phyloP scores from a whole-genome alignment of 2,329 filamentous ascomycete species.

The Passalora sequoiae region DNA sequence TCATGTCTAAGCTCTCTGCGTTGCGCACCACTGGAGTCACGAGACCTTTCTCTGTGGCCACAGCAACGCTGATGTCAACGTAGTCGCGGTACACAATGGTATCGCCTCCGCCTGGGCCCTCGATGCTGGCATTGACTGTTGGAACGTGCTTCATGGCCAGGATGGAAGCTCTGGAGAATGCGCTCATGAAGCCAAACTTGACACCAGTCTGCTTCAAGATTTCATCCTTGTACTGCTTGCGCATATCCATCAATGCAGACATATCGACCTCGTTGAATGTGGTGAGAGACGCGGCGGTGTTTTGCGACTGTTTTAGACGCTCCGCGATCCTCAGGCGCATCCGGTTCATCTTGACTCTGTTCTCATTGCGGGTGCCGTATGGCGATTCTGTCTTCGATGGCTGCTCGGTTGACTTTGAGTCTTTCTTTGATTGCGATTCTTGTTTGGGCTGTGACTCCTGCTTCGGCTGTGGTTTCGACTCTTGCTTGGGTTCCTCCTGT shows the following conservation, averaged over 20 bases:
- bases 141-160: constrained; percentile 94
- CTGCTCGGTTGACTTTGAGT: constrained; percentile 38
- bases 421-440: constrained; percentile 42
- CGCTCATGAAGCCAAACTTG: constrained; percentile 99
- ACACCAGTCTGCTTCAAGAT: constrained; percentile 92
- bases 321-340: constrained; percentile 97
- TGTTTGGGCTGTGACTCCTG: no score
- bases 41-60: constrained; percentile 94
- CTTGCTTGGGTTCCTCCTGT: constrained; percentile 37
- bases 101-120: constrained; percentile 89
- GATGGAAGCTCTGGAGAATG: constrained; percentile 84
- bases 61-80: constrained; percentile 94
- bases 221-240: constrained; percentile 95
- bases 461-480: constrained; percentile 40
- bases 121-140: constrained; percentile 91
- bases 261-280: constrained; percentile 99
- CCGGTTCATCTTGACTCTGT: constrained; percentile 98
- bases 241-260: constrained; percentile 95
- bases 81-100: constrained; percentile 98
- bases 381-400: constrained; percentile 38
- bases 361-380: constrained; percentile 76
- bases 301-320: constrained; percentile 97
- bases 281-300: constrained; percentile 92
- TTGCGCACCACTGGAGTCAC: constrained; percentile 97
- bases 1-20: constrained; percentile 78